Percentiles rank a stretch among this genome's conserved stretches.
Conservation (phyloP, 2,329 filamentous ascomycete species). For the Penicillium sp. region DNA sequence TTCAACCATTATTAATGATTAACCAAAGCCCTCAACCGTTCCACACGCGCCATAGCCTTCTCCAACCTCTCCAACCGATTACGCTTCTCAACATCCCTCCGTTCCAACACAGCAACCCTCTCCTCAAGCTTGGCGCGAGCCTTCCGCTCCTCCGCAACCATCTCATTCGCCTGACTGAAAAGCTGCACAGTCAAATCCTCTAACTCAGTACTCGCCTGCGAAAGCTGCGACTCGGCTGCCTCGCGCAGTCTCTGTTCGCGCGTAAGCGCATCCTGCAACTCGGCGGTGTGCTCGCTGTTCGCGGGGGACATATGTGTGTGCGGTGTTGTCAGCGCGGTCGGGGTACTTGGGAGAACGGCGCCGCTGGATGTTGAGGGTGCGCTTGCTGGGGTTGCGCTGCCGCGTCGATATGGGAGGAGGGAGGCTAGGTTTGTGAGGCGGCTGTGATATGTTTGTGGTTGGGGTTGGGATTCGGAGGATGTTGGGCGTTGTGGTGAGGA, state of each 20-base stretch:
- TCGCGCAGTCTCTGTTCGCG: conserved; percentile 56
- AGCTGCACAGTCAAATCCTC: conserved; percentile 60
- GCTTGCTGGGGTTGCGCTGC: conserved; percentile 24
- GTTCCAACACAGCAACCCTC: conserved; percentile 47
- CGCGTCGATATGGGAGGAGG: conserved; percentile 40
- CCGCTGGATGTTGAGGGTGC: conserved; percentile 27
- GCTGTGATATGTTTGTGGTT: conserved; percentile 29
- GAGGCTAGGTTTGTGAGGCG: conserved; percentile 41
- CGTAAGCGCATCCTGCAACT: conserved; percentile 54
- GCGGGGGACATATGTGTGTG: conserved; percentile 20
- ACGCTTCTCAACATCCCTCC: conserved; percentile 50
- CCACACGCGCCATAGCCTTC: conserved; percentile 56
- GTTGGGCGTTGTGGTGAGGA: conserved; percentile 41
- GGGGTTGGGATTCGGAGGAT: conserved; percentile 25
- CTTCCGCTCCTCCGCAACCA: conserved; percentile 62
- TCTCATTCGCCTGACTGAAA: conserved; percentile 65
- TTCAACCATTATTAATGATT: conserved; percentile 24
- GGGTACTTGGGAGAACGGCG: conserved; percentile 20
- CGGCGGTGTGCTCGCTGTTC: conserved; percentile 31
- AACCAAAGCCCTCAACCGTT: conserved; percentile 56
- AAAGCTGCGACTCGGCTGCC: conserved; percentile 57
- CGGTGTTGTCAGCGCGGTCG: conserved; percentile 7
- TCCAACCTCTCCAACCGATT: conserved; percentile 55
- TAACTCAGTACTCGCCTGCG: conserved; percentile 56
- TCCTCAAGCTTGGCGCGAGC: conserved; percentile 54